Evolutionary conservation across 2,329 filamentous ascomycete species (phyloP), one percentile per base, ranked within the genome.

Genomic region (Thermothelomyces thermophilus): DNA sequence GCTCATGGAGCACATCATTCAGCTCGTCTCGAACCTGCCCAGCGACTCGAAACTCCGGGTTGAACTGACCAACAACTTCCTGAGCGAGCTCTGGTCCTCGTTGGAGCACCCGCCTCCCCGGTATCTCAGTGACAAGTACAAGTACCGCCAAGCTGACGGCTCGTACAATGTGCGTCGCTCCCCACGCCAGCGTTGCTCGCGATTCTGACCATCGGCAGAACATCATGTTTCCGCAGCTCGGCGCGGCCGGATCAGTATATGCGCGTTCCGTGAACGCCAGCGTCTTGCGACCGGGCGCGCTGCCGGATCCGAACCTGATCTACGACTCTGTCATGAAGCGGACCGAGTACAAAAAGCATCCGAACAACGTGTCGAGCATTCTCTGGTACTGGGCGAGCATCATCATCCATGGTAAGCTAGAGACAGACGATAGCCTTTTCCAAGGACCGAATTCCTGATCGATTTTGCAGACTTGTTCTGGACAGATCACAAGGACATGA

Each of bases 361-460:
- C 83, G 0, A 87, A 87, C 65, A 85, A 85, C 33, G 79, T 86
- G 1, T 88, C 84, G 1, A 85, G 80, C 56, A 71, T 87, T 8
- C 69, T 87, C 39, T 87, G 83, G 73, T 83, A 86, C 62, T 84
- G 81, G 80, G 84, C 84, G 0, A 84, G 82, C 17, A 78, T 88
- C 48, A 80, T 87, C 54, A 87, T 86, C 50, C 84, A 87, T 55
- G 84, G 80, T 81, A 14, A 42, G 54, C 40, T 10, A 13, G 19
- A n/a, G 24, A 26, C 9, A 26, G n/a, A n/a, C n/a, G n/a, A n/a
- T 9, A 26, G 9, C 24, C 24, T 5, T 9, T 5, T 26, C 24
- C 5, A 26, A 26, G 24, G 5, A 5, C 2, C 8, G 3, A 11
- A 1, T 20, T 1, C 2, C 5, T 50, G 24, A 41, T 45, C 40